Conservation (phyloP, 1,139 yeast genomes). For the Candida frijolesensis region DNA sequence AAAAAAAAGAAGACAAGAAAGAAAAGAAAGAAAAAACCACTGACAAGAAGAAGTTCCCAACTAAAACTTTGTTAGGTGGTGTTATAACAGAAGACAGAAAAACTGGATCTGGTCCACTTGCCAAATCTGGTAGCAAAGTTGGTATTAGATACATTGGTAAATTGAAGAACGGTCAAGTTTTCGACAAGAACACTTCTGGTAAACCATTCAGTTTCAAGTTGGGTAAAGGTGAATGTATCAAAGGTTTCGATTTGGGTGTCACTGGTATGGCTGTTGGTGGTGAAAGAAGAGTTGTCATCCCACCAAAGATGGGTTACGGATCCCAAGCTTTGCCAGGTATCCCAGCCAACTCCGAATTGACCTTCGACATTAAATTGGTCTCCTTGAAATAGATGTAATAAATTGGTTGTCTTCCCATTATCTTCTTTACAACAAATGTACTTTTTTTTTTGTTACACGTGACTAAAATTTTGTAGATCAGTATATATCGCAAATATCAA, state of each 20-base stretch:
- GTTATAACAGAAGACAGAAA: constrained; percentile 91
- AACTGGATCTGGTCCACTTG: constrained; percentile 82
- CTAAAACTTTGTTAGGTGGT: constrained; percentile 89
- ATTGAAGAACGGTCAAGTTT: constrained; percentile 92
- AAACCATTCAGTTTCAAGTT: constrained; percentile 90
- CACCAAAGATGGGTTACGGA: constrained; percentile 96
- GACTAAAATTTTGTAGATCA: not conserved
- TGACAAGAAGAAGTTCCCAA: constrained; percentile 54
- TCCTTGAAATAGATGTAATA: constrained; percentile 63
- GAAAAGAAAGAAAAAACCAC: constrained; percentile 29
- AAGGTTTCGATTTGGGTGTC: constrained; percentile 98
- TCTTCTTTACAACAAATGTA: not conserved
- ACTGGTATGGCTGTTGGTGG: constrained; percentile 99
- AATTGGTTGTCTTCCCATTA: not conserved
- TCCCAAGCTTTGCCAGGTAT: constrained; percentile 93
- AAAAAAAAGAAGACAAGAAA: constrained; percentile 28
- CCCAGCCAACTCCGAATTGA: constrained; percentile 94
- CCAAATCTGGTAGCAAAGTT: constrained; percentile 87
- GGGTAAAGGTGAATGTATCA: constrained; percentile 98
- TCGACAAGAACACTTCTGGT: constrained; percentile 96
- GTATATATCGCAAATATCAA: not conserved
- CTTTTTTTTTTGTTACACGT: not conserved
- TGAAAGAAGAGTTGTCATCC: constrained; percentile 96
- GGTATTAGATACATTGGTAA: constrained; percentile 98
- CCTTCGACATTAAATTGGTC: constrained; percentile 93